Conservation (phyloP, 495 filamentous ascomycete species). For the Paragyromitra xinjiangensis region DNA sequence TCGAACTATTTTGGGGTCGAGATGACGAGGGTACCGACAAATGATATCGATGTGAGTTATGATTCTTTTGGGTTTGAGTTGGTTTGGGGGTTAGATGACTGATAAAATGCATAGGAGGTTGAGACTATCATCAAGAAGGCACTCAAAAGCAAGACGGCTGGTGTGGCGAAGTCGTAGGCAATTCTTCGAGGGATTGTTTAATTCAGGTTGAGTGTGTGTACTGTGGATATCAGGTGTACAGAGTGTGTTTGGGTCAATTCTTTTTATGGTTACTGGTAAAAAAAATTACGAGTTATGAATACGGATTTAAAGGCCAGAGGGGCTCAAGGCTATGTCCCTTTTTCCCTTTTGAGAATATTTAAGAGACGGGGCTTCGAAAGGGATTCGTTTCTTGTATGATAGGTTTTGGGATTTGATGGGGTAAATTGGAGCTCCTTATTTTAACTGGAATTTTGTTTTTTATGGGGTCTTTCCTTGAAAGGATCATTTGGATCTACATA, state of each 20-base stretch:
- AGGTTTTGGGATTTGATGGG: not conserved
- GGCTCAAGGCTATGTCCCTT: not conserved
- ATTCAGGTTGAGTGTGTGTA: not conserved
- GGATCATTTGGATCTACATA: not conserved
- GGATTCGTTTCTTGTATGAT: constrained; percentile 11
- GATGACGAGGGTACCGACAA: constrained; percentile 68
- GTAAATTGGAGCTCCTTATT: not conserved
- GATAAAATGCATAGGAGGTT: constrained; percentile 47
- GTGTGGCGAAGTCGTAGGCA: constrained; percentile 21
- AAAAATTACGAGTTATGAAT: not conserved
- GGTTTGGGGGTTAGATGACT: constrained; percentile 1
- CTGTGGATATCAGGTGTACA: constrained; percentile 5
- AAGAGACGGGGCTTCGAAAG: not conserved
- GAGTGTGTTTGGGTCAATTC: not conserved
- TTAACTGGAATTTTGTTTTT: not conserved
- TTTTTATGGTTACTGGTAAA: constrained; percentile 10
- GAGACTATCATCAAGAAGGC: constrained; percentile 47
- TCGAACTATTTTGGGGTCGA: constrained; percentile 71
- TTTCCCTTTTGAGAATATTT: not conserved
- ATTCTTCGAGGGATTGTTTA: not conserved
- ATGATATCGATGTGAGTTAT: constrained; percentile 55
- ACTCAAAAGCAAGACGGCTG: constrained; percentile 53
- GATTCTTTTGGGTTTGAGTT: not conserved
- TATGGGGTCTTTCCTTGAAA: not conserved
- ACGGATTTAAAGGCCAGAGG: not conserved